Conservation (phyloP, 768 basidiomycete genomes). For the Daedaleopsis sinensis region DNA sequence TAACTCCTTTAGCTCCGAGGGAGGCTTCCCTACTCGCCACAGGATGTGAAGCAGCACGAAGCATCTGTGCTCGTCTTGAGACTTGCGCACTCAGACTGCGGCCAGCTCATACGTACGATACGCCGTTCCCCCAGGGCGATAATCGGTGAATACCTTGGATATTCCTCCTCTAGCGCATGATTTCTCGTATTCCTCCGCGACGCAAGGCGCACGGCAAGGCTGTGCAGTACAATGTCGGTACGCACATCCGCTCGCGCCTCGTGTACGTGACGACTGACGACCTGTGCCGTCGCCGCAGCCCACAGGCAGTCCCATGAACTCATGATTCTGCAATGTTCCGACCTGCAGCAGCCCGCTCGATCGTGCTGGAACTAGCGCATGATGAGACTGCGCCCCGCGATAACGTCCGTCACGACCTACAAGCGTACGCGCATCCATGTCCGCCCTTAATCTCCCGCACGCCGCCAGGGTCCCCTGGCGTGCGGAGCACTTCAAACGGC, state of each 20-base stretch:
- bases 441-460: background rate
- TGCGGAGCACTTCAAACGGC: background rate
- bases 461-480: background rate
- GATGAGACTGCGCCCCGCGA: too few relatives aligned
- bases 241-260: background rate
- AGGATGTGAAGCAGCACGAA: too few relatives aligned
- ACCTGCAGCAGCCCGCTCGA: background rate
- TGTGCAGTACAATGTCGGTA: background rate
- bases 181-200: background rate
- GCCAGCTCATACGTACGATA: too few relatives aligned
- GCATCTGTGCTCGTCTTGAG: too few relatives aligned
- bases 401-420: too few relatives aligned
- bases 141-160: background rate
- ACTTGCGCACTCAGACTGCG: too few relatives aligned
- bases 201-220: background rate
- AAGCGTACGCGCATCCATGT: background rate
- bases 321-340: slow-evolving; percentile 1
- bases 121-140: background rate
- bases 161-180: background rate
- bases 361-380: background rate
- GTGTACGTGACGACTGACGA: background rate
- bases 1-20: too few relatives aligned
- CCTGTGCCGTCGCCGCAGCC: background rate
- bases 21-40: too few relatives aligned
- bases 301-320: background rate